These are phyloP conservation scores for Boletus subluridellus DNA, from an alignment of 1,284 basidiomycete genomes.

Conservation along the genomic window DNA sequence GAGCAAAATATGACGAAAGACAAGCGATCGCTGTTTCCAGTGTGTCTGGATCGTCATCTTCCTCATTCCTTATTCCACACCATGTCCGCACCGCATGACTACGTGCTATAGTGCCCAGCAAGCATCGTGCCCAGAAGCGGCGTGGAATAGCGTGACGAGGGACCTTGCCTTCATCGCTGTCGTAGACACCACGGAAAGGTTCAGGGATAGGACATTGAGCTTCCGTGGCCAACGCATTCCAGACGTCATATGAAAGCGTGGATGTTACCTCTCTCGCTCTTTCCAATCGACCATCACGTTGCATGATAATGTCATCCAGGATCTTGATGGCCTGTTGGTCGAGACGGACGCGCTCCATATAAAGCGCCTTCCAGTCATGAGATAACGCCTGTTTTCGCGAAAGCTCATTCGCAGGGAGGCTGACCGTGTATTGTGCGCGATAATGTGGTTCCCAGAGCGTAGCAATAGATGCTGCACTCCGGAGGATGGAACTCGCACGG, in stretches of 20 bases:
- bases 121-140: slow-evolving; percentile 52
- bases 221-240: slow-evolving; percentile 49
- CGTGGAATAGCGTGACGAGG: slow-evolving; percentile 43
- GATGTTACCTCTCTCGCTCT: slow-evolving; percentile 37
- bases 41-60: slow-evolving; percentile 23
- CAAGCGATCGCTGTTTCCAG: slow-evolving; percentile 51
- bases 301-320: slow-evolving; percentile 40
- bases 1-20: slow-evolving; percentile 55
- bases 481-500: slow-evolving; percentile 23
- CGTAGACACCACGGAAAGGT: slow-evolving; percentile 26
- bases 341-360: slow-evolving; percentile 41
- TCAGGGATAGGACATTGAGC: slow-evolving; percentile 35
- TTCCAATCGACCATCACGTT: slow-evolving; percentile 36
- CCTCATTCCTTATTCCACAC: slow-evolving; percentile 29
- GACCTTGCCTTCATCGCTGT: slow-evolving; percentile 12
- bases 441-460: slow-evolving; percentile 53
- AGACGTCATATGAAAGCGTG: slow-evolving; percentile 47
- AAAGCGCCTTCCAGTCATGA: slow-evolving; percentile 47
- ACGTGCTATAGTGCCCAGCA: slow-evolving; percentile 46
- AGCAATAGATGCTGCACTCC: slow-evolving; percentile 27
- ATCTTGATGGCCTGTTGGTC: slow-evolving; percentile 43
- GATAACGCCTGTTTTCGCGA: slow-evolving; percentile 30
- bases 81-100: slow-evolving; percentile 44
- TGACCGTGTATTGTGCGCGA: slow-evolving; percentile 43
- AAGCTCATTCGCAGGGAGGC: slow-evolving; percentile 37